Percentiles rank a stretch among this genome's conserved stretches.
phyloP scores from a whole-genome alignment of 768 basidiomycete species.

The Russula abietina region DNA sequence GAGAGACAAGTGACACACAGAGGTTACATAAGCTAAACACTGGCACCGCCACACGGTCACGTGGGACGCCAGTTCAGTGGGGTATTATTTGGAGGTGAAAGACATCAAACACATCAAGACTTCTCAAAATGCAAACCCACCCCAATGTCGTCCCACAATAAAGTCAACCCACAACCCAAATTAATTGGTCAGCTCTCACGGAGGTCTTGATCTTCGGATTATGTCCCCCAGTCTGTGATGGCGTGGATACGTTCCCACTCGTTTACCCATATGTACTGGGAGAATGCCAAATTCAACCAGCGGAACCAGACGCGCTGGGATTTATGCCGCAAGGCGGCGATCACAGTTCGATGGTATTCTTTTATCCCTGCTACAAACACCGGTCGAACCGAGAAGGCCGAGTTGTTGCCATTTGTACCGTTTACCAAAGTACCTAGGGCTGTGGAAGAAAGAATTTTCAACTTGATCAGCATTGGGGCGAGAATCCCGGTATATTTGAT shows the following conservation, averaged over 20 bases:
- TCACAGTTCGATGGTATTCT: conserved; percentile 51
- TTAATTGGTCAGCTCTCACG: background rate
- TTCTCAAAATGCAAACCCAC: background rate
- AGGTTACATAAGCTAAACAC: too few relatives aligned
- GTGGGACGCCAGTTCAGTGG: too few relatives aligned
- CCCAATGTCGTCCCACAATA: background rate
- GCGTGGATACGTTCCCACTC: conserved; percentile 59
- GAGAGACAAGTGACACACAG: too few relatives aligned
- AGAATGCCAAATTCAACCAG: conserved; percentile 74
- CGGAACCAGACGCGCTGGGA: conserved; percentile 88
- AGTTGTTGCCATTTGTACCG: conserved; percentile 8
- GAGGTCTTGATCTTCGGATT: background rate
- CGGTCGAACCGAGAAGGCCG: conserved; percentile 26
- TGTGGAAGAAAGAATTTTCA: conserved; percentile 32
- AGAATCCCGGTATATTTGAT: conserved; percentile 59
- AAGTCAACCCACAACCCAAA: background rate
- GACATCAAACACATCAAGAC: too few relatives aligned
- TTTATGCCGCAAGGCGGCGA: conserved; percentile 66
- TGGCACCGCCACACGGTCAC: too few relatives aligned
- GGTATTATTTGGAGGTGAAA: too few relatives aligned
- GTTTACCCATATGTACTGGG: conserved; percentile 91
- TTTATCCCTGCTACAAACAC: conserved; percentile 52
- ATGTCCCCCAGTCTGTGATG: background rate
- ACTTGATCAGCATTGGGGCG: conserved; percentile 46
- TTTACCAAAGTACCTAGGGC: conserved; percentile 6